phyloP scores from a whole-genome alignment of 345 rosid genomes.

The Hibiscus trionum region DNA sequence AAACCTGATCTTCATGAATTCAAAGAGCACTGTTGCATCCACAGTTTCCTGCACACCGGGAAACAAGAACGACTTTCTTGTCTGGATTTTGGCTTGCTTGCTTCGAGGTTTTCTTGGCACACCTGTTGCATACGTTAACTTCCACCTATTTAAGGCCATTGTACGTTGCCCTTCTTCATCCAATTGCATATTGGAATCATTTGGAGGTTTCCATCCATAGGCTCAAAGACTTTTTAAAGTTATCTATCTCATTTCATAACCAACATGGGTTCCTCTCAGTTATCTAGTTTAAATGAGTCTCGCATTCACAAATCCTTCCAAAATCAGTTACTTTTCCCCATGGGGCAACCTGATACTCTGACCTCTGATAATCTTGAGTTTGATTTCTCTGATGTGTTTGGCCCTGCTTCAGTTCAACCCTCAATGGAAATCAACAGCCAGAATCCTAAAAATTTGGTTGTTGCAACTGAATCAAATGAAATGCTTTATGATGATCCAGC shows the following conservation, averaged over 20 bases:
- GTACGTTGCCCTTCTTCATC: conserved; percentile 25
- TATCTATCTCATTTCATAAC: not conserved
- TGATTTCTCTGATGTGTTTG: conserved; percentile 48
- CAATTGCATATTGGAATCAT: conserved; percentile 4
- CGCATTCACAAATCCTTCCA: conserved; percentile 12
- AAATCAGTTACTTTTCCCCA: conserved; percentile 30
- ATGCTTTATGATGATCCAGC: conserved; percentile 35
- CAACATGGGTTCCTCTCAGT: conserved; percentile 24
- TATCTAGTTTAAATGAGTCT: conserved; percentile 28
- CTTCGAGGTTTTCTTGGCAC: conserved; percentile 36
- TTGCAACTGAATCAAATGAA: conserved; percentile 17
- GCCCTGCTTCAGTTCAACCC: conserved; percentile 35
- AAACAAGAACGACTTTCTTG: conserved; percentile 38
- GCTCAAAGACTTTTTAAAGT: not conserved
- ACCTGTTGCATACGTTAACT: conserved; percentile 24
- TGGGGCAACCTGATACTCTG: conserved; percentile 23
- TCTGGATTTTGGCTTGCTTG: conserved; percentile 44
- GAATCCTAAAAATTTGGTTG: conserved; percentile 14
- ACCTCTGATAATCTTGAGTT: conserved; percentile 37
- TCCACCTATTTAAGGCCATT: conserved; percentile 30
- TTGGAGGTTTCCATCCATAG: conserved; percentile 11
- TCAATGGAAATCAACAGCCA: conserved; percentile 17
- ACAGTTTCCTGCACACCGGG: conserved; percentile 58
- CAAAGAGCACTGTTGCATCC: conserved; percentile 39
- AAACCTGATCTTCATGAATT: conserved; percentile 33